Evolutionary conservation across 495 filamentous ascomycete genomes (phyloP).

Genomic region (Aspergillus olivimuriae): DNA sequence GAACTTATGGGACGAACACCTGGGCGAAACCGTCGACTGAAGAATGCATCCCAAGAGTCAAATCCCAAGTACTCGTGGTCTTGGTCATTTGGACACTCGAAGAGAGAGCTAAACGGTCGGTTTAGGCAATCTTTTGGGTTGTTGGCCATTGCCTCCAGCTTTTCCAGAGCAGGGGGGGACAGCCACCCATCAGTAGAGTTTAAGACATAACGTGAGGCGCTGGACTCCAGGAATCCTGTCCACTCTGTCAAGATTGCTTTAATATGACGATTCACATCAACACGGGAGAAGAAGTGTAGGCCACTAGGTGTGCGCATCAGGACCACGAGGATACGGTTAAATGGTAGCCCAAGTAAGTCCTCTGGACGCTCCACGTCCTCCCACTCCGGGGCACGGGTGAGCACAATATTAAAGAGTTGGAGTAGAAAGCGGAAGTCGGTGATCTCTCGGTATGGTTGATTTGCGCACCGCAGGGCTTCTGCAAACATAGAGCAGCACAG

Average conservation of each 20-base stretch:
- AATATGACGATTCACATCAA: background rate
- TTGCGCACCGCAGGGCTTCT: no score
- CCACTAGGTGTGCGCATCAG: background rate
- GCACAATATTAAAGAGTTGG: no score
- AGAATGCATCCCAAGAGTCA: slow-evolving; percentile 61
- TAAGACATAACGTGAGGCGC: background rate
- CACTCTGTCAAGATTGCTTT: background rate
- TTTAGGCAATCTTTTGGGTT: background rate
- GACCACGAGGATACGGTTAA: background rate
- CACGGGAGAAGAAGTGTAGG: background rate
- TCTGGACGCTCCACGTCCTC: background rate
- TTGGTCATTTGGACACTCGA: background rate
- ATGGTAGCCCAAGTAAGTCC: background rate
- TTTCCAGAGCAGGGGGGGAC: background rate
- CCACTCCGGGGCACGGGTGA: background rate
- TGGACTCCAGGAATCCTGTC: background rate
- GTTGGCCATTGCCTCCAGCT: slow-evolving; percentile 1
- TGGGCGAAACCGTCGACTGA: slow-evolving; percentile 45
- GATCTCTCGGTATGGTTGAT: no score
- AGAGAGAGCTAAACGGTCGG: background rate
- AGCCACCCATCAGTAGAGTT: background rate
- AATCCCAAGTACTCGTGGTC: slow-evolving; percentile 25
- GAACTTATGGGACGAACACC: slow-evolving; percentile 14
- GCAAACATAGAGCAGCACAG: no score
- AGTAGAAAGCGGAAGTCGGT: no score